These are phyloP conservation scores for Camelina neglecta DNA, from an alignment of 345 rosid species.

Conservation along the genomic window DNA sequence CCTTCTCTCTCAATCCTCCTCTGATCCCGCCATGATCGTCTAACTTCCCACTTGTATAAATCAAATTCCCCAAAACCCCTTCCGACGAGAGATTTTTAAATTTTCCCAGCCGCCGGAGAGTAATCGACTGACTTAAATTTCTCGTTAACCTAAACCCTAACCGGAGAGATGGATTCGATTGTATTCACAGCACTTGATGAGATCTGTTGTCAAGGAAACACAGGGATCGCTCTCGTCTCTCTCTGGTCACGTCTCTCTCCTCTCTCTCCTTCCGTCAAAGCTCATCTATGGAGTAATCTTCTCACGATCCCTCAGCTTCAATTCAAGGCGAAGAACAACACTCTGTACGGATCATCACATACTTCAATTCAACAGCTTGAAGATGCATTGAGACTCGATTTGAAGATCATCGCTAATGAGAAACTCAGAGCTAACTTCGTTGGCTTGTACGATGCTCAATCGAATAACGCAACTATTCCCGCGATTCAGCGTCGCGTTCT, in stretches of 20 bases:
- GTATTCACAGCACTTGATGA: conserved; percentile 66
- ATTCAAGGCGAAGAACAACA: conserved; percentile 48
- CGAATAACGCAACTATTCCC: conserved; percentile 44
- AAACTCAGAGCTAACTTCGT: conserved; percentile 65
- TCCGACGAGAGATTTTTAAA: background rate
- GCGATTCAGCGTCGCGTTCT: conserved; percentile 64
- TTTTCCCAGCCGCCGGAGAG: background rate
- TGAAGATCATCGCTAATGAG: conserved; percentile 60
- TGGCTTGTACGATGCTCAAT: conserved; percentile 62
- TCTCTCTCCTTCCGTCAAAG: conserved; percentile 44
- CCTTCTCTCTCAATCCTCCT: conserved; percentile 1
- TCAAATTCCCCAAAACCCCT: background rate
- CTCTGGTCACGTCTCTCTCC: conserved; percentile 54
- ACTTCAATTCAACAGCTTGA: conserved; percentile 54
- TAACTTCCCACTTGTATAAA: background rate
- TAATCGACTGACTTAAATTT: background rate
- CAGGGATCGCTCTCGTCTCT: conserved; percentile 51
- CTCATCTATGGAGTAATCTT: conserved; percentile 62
- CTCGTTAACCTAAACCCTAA: conserved; percentile 27
- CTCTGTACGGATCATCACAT: conserved; percentile 40
- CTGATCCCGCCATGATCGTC: conserved; percentile 33
- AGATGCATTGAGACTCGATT: conserved; percentile 54
- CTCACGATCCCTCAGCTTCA: conserved; percentile 58
- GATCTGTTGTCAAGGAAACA: conserved; percentile 59
- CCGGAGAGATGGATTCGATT: conserved; percentile 55